Evolutionary conservation across 305 asterid species (phyloP).

Genomic region (Rubia balearica): DNA sequence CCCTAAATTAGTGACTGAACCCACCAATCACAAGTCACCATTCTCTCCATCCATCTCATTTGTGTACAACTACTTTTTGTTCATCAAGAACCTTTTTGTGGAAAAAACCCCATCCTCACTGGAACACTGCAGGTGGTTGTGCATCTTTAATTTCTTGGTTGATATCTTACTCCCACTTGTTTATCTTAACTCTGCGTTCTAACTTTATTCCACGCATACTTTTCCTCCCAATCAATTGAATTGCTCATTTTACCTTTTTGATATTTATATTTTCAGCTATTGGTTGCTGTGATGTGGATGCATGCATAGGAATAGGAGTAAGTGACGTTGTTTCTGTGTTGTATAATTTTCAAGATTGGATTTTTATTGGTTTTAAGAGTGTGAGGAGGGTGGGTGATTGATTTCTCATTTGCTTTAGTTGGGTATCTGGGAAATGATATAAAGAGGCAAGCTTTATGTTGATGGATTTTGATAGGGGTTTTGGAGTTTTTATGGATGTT

Average conservation of each 20-base stretch:
- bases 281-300: background rate
- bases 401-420: constrained; percentile 13
- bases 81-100: background rate
- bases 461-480: constrained; percentile 26
- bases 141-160: constrained; percentile 19
- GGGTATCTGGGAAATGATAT: constrained; percentile 26
- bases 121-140: constrained; percentile 30
- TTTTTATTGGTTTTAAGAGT: constrained; percentile 19
- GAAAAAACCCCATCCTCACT: constrained; percentile 6
- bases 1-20: constrained; percentile 2
- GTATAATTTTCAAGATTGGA: constrained; percentile 26
- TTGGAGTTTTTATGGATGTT: constrained; percentile 31
- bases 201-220: constrained; percentile 20
- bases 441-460: constrained; percentile 23
- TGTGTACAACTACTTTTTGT: background rate
- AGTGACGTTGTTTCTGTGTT: constrained; percentile 14
- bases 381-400: constrained; percentile 7
- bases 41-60: constrained; percentile 5
- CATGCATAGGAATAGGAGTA: background rate
- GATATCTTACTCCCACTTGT: constrained; percentile 32
- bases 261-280: constrained; percentile 3
- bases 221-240: constrained; percentile 17
- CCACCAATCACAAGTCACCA: constrained; percentile 21
- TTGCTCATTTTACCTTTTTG: background rate
- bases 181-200: constrained; percentile 22